A percentile compares a stretch with the other conserved stretches of the same genome.
Conservation (phyloP, 306 rosid species). For the Begonia loranthoides region DNA sequence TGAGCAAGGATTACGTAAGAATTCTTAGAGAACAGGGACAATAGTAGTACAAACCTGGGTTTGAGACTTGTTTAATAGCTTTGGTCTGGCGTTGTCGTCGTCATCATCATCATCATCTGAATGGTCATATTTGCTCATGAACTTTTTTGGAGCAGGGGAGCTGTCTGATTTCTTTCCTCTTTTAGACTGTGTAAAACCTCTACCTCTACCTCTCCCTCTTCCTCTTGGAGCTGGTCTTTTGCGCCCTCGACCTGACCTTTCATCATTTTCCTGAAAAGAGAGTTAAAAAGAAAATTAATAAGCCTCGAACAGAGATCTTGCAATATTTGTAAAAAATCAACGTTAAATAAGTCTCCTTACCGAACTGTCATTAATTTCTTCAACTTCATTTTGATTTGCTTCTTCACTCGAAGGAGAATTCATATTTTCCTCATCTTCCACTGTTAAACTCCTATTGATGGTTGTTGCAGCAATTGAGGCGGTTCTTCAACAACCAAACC, state of each 20-base stretch:
- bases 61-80: constrained; percentile 52
- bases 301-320: not conserved
- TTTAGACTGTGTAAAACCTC: constrained; percentile 63
- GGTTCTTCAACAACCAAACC: constrained; percentile 39
- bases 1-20: no score
- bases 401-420: constrained; percentile 61
- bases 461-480: constrained; percentile 64
- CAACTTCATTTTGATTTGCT: constrained; percentile 27
- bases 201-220: constrained; percentile 87
- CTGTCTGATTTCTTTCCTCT: constrained; percentile 62
- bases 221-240: constrained; percentile 83
- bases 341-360: constrained; percentile 30
- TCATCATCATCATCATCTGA: constrained; percentile 51
- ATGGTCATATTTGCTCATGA: constrained; percentile 33
- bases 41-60: constrained; percentile 42
- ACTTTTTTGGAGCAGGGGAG: constrained; percentile 48
- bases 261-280: constrained; percentile 49
- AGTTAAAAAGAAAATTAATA: constrained; percentile 2
- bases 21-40: no score
- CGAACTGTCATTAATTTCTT: constrained; percentile 63
- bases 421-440: constrained; percentile 23
- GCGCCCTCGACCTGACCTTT: constrained; percentile 34
- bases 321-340: not conserved
- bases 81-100: constrained; percentile 24
- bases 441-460: constrained; percentile 31